A percentile compares a stretch with the other conserved stretches of the same genome.
phyloP scores from a whole-genome alignment of 306 rosid genomes.

The Hylodesmum podocarpum region DNA sequence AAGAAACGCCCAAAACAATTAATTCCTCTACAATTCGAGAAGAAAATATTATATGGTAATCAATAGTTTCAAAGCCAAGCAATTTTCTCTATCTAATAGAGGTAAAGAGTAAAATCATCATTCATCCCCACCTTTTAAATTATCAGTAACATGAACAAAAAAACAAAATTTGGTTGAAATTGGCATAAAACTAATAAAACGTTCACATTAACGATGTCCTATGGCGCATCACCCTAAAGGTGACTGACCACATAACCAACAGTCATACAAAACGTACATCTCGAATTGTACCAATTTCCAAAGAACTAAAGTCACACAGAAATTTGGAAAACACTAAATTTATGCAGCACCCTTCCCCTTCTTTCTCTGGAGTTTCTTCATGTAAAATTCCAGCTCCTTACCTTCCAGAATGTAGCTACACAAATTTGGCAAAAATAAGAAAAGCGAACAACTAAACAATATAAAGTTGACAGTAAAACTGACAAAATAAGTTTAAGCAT shows the following conservation, averaged over 20 bases:
- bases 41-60: neutral
- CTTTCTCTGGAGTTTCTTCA: constrained; percentile 50
- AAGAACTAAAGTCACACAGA: neutral
- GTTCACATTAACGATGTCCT: constrained; percentile 11
- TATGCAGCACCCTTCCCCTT: constrained; percentile 50
- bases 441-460: too few relatives aligned
- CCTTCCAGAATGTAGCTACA: constrained; percentile 51
- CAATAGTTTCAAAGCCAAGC: neutral
- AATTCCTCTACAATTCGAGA: neutral
- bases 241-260: neutral
- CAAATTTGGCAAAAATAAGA: neutral
- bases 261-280: neutral
- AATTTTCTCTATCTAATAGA: neutral
- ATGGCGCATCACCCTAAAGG: neutral
- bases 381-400: constrained; percentile 49
- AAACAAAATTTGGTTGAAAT: constrained; percentile 14
- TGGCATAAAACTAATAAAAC: neutral
- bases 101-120: neutral
- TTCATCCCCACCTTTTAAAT: neutral
- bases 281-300: neutral
- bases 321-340: neutral
- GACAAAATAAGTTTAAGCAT: neutral
- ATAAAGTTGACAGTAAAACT: neutral
- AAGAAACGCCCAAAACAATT: too few relatives aligned
- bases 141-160: neutral